Evolutionary conservation across 768 basidiomycete species (phyloP).

Genomic region (Lentinula boryana): DNA sequence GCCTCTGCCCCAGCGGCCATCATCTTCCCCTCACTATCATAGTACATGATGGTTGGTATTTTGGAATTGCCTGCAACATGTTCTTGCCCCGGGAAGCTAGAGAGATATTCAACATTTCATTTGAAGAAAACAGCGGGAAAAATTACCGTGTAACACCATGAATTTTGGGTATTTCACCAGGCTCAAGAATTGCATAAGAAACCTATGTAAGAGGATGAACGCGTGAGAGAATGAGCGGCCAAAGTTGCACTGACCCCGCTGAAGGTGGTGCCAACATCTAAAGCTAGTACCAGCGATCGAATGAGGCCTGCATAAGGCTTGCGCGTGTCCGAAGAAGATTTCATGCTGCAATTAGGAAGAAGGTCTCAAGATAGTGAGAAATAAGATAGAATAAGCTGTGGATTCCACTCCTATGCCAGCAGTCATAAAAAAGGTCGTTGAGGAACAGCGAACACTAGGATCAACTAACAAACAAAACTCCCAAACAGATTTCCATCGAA

Average conservation of each 20-base stretch:
- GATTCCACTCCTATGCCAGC: not conserved
- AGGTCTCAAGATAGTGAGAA: slow-evolving; percentile 7
- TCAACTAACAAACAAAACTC: not conserved
- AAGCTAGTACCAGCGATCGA: slow-evolving; percentile 68
- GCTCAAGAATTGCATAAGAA: slow-evolving; percentile 79
- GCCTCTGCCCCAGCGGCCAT: slow-evolving; percentile 76
- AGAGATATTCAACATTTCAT: slow-evolving; percentile 10
- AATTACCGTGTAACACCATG: slow-evolving; percentile 71
- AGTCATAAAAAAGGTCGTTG: not conserved
- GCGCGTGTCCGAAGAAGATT: slow-evolving; percentile 54
- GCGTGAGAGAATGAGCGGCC: slow-evolving; percentile 6
- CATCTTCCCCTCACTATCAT: slow-evolving; percentile 59
- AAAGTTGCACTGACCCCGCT: slow-evolving; percentile 47
- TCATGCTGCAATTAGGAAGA: slow-evolving; percentile 26
- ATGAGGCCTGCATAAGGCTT: slow-evolving; percentile 65
- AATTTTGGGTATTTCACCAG: slow-evolving; percentile 76
- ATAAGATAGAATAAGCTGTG: slow-evolving; percentile 1
- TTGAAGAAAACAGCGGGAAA: not conserved
- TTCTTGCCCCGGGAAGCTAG: slow-evolving; percentile 78
- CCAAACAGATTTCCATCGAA: not conserved
- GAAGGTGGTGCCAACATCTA: slow-evolving; percentile 81
- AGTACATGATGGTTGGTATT: slow-evolving; percentile 75
- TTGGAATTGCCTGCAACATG: slow-evolving; percentile 83
- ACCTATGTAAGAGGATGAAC: slow-evolving; percentile 28
- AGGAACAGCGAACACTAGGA: not conserved